Base-by-base conservation (phyloP, 1,284 basidiomycete species). In the Fomes fomentarius region DNA sequence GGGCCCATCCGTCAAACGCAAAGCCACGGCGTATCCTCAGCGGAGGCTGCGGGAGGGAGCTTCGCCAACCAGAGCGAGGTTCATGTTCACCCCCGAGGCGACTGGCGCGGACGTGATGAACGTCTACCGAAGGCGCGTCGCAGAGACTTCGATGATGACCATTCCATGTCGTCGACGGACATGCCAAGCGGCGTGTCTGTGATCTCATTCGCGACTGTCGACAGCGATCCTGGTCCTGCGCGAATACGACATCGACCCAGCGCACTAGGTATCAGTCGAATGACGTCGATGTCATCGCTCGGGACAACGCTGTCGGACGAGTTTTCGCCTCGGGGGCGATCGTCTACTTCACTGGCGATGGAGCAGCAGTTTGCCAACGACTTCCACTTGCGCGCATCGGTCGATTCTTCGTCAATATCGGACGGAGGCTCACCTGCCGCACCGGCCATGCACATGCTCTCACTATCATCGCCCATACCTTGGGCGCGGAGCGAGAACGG, bases 91-190 rank as follows among this genome's bases (percentile, higher is more conserved):
- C 60, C 73, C 65, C 65, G 71, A 25, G 63, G 71, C 42, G 83
- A 84, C 51, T 81, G 82, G 77, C 79, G 80, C 66, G 33, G 54
- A 39, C 70, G 76, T 43, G 79, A 81, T 54, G 78, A 90, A 66
- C 81, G 92, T 46, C 73, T 83, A 66, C 67, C 84, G 50, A 95
- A 94, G 76, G 89, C 87, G 56, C 83, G 93, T 62, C 83, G 89
- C 67, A 80, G 89, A 67, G 89, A 93, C 65, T 87, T 83, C 61
- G 93, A 94, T 69, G 93, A 94, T 69, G 92, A 94, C 70, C 91
- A 93, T 71, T 94, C 92, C 38, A 89, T 91, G 82, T 92, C 91
- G 51, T 93, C 91, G 30, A 91, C 91, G 35, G 92, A 93, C 63
- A 76, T 92, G 26, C 85, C 86, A 61, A 91, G 88, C 62, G 76